Evolutionary conservation across 495 filamentous ascomycete genomes (phyloP), one percentile per base, ranked within the genome.

Genomic region (Zalerion maritima): DNA sequence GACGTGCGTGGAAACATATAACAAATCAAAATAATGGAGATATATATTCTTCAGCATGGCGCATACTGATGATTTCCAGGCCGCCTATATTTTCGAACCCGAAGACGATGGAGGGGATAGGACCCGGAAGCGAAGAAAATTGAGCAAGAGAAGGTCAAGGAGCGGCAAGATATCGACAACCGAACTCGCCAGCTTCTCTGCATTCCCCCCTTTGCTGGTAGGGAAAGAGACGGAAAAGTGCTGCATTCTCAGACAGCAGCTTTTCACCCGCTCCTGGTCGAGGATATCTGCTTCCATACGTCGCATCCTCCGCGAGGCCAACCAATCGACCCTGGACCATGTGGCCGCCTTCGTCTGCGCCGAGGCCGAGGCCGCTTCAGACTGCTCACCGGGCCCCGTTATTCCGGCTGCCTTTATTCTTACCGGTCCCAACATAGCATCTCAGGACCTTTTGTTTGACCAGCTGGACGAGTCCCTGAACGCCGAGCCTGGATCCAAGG

Each of bases 371-470:
- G 34, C 42, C 37, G 35, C 34, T 37, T 46, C 37, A 22, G 32
- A 35, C 20, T 2, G 9, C 18, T 26, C 14, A 16, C 3, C 11
- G 60, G 58, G 29, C 60, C 49, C 24, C 46, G 55, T 35, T 58
- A 74, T 94, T 15, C 80, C 83, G 0, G 75, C 82, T 4, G 85
- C 69, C 9, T 71, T 94, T 32, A 71, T 97, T 22, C 72, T 83
- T 17, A 76, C 80, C 11, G 86, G 83, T 4, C 81, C 84, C n/a
- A 86, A 84, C 38, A 78, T 86, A 31, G 75, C 82, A 15, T 79
- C 78, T 8, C 78, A 87, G 32, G 65, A 63, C 10, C 58, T 75
- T 18, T 57, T 94, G 12, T 76, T 94, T 33, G 67, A 67, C 42
- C 78, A 71, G 56, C 64, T 79, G 29, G 67, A 56, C 32, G 65